These are phyloP conservation scores for Fragilaria crotonensis DNA, from an alignment of 108 stramenopile species.

Conservation along the genomic window DNA sequence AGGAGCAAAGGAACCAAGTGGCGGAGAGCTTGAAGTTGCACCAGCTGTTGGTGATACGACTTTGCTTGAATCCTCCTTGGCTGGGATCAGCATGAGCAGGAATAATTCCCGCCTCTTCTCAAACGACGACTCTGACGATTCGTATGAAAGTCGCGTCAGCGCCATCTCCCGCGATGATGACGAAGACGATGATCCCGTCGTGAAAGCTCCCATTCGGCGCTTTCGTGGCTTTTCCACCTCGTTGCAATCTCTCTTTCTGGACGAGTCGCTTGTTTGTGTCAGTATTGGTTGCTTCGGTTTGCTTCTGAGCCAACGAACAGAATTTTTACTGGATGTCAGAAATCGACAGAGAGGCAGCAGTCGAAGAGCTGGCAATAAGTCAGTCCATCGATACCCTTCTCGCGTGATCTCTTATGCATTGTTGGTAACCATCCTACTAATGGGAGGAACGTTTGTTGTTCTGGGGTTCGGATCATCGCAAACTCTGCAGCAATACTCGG, in stretches of 20 bases:
- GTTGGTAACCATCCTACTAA: slow-evolving; percentile 40
- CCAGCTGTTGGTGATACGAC: background rate
- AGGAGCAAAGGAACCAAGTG: background rate
- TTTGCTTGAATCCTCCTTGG: background rate
- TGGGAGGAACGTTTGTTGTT: slow-evolving; percentile 50
- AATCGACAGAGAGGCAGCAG: slow-evolving; percentile 53
- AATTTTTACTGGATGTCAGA: slow-evolving; percentile 65
- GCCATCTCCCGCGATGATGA: background rate
- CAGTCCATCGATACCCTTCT: slow-evolving; percentile 12
- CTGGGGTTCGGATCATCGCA: slow-evolving; percentile 54
- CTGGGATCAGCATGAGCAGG: background rate
- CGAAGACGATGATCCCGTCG: background rate
- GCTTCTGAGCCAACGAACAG: slow-evolving; percentile 61
- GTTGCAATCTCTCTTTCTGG: slow-evolving; percentile 68
- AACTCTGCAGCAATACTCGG: slow-evolving; percentile 5
- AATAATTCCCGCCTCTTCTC: slow-evolving; percentile 21
- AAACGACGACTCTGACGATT: slow-evolving; percentile 31
- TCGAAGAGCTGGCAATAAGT: slow-evolving; percentile 1
- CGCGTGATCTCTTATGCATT: slow-evolving; percentile 49
- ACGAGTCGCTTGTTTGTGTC: slow-evolving; percentile 77
- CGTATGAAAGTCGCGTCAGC: slow-evolving; percentile 16
- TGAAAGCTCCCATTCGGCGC: slow-evolving; percentile 30
- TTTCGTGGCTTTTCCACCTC: slow-evolving; percentile 75
- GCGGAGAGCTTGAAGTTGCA: background rate
- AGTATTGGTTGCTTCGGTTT: slow-evolving; percentile 76